Evolutionary conservation across 352 stramenopile genomes (phyloP).

Genomic region (Halophytophthora batemanensis): DNA sequence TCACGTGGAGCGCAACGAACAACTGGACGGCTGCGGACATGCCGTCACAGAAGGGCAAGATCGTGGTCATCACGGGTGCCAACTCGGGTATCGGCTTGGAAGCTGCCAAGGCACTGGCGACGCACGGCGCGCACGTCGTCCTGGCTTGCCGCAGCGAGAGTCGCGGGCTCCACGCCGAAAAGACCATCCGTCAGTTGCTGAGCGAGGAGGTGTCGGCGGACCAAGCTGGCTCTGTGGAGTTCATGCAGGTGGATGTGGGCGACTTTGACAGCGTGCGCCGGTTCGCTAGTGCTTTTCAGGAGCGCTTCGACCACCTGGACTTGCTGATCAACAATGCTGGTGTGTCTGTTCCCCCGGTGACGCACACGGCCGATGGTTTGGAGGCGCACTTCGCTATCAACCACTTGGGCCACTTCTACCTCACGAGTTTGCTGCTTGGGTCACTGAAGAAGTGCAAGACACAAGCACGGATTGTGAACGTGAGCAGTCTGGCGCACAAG

Average conservation of each 20-base stretch:
- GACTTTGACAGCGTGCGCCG: constrained; percentile 35
- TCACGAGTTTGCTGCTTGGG: constrained; percentile 50
- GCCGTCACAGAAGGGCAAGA: constrained; percentile 38
- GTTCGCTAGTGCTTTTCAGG: constrained; percentile 40
- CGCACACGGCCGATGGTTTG: constrained; percentile 32
- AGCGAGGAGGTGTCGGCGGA: constrained; percentile 3
- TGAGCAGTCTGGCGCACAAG: constrained; percentile 52
- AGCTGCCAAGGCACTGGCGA: constrained; percentile 47
- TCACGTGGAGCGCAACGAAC: constrained; percentile 4
- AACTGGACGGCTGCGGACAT: constrained; percentile 29
- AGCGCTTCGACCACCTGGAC: constrained; percentile 40
- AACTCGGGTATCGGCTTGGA: constrained; percentile 82
- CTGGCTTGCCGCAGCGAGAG: constrained; percentile 64
- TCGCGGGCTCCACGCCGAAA: constrained; percentile 24
- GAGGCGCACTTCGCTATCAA: constrained; percentile 75
- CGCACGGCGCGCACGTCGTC: constrained; percentile 62
- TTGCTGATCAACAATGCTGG: constrained; percentile 79
- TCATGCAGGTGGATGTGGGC: constrained; percentile 38
- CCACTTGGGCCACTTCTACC: constrained; percentile 64
- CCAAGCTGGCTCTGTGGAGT: constrained; percentile 43
- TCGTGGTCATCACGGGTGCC: constrained; percentile 68
- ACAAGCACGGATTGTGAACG: constrained; percentile 45
- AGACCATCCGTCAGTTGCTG: constrained; percentile 26
- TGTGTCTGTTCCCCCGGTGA: constrained; percentile 37
- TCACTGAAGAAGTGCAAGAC: constrained; percentile 29